These are phyloP conservation scores for Monilinia vaccinii-corymbosi DNA, from an alignment of 2,329 filamentous ascomycete genomes.

Conservation along the genomic window DNA sequence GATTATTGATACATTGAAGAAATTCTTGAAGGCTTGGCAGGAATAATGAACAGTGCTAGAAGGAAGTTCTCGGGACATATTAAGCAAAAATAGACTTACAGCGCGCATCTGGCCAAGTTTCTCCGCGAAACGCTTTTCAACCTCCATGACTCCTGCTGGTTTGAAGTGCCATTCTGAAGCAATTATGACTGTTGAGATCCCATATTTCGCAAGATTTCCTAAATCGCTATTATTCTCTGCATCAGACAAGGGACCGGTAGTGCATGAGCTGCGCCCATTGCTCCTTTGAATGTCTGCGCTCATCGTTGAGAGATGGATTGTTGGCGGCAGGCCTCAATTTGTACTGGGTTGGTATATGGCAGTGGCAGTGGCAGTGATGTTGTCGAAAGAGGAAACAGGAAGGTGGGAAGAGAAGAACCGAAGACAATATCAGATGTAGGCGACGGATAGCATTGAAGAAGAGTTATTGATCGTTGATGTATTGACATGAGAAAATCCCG, in stretches of 20 bases:
- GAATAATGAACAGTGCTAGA: not conserved
- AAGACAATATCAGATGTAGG: not conserved
- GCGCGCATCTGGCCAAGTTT: not conserved
- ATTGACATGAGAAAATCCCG: not conserved
- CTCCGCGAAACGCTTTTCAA: constrained; percentile 15
- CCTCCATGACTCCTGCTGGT: constrained; percentile 16
- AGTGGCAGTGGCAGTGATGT: not conserved
- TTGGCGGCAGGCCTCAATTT: not conserved
- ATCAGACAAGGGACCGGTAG: not conserved
- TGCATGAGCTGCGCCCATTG: not conserved
- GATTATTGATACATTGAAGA: not conserved
- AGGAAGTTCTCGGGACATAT: not conserved
- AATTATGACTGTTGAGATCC: constrained; percentile 8
- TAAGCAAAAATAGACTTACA: not conserved
- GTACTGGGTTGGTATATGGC: not conserved
- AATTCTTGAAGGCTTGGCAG: not conserved
- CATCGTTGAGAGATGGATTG: not conserved
- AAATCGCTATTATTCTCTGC: not conserved
- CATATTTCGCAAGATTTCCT: not conserved
- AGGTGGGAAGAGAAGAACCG: not conserved
- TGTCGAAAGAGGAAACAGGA: not conserved
- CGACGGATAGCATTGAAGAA: not conserved
- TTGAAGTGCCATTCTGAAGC: constrained; percentile 20
- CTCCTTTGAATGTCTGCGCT: not conserved
- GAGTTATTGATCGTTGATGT: not conserved